Evolutionary conservation across 1,139 yeast genomes (phyloP), one percentile per base, ranked within the genome.

Genomic region (Magnusiomyces suaveolens): DNA sequence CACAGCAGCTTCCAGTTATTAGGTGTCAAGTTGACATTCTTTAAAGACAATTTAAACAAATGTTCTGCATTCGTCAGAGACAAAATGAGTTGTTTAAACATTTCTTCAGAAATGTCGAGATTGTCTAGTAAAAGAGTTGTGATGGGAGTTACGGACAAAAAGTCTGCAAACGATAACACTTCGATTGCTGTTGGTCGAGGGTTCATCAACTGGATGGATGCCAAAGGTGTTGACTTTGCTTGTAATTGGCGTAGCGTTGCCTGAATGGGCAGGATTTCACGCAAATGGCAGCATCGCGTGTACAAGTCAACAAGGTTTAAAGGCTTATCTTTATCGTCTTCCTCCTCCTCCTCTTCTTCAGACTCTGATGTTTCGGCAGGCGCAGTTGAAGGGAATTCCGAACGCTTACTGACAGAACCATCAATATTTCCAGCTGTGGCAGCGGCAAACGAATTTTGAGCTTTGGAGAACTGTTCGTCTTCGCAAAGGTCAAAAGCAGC

Each of bases 161-260:
- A 90, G 68, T 90, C 97, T 58, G 90, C 79, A 66, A 90, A 88
- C 2, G 97, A 87, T 56, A 88, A 76, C 8, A 89, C 80, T 70
- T 90, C 97, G 62, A 90, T 87, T 60, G 89, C 71, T 0, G 97
- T 89, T 1, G 97, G 97, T 60, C 83, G 82, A 6, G 97, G 96
- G 67, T 90, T 90, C 63, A 89, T 75, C 69, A 90, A 76, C 64
- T 87, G 85, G 59, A 90, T 72, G 6, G 83, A 83, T 56, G 84
- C 86, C 52, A 90, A 72, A 1, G 96, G 96, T 47, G 83, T 78
- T 0, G 82, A 69, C 64, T 87, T 87, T 57, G 82, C 82, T 64
- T 84, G 86, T 57, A 90, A 76, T 67, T 90, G 97, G 63, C 84
- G 85, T 62, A 88, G 68, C 0, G 95, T 88, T 0, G 96, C 95